Conservation (phyloP, 139 green algal species). For the Picochlorum sp. region DNA sequence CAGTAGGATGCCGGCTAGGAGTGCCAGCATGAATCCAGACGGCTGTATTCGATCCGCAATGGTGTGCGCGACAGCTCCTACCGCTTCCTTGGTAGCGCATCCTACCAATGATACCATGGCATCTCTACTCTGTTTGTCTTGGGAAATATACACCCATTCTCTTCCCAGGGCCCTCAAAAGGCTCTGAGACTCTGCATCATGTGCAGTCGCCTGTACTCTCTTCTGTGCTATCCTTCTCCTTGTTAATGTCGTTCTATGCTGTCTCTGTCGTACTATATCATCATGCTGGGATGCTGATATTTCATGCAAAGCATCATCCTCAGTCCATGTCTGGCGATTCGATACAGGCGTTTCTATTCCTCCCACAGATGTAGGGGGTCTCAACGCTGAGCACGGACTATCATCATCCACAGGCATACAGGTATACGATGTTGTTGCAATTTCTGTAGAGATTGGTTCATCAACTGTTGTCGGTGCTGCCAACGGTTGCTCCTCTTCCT, state of each 20-base stretch:
- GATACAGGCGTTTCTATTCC: too few relatives aligned
- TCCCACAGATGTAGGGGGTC: too few relatives aligned
- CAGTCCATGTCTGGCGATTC: too few relatives aligned
- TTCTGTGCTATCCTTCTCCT: too few relatives aligned
- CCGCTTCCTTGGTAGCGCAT: background rate
- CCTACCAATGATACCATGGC: conserved; percentile 18
- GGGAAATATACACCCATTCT: conserved; percentile 19
- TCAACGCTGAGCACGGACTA: too few relatives aligned
- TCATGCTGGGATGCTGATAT: too few relatives aligned
- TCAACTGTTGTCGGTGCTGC: background rate
- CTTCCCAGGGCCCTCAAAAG: conserved; percentile 13
- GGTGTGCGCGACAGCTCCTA: background rate
- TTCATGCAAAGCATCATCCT: too few relatives aligned
- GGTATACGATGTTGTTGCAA: conserved; percentile 6
- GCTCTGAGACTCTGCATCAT: background rate
- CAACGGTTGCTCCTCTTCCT: too few relatives aligned
- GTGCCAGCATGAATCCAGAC: background rate
- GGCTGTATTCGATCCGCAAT: conserved; percentile 1
- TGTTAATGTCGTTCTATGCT: too few relatives aligned
- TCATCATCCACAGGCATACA: background rate
- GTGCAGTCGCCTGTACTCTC: background rate
- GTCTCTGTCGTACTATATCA: too few relatives aligned
- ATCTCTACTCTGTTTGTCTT: conserved; percentile 17
- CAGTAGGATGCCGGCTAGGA: conserved; percentile 1
- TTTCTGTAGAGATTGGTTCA: background rate